A percentile compares a stretch with the other conserved stretches of the same genome.
Conservation (phyloP, 1,284 basidiomycete genomes). For the Sporisorium scitamineum region DNA sequence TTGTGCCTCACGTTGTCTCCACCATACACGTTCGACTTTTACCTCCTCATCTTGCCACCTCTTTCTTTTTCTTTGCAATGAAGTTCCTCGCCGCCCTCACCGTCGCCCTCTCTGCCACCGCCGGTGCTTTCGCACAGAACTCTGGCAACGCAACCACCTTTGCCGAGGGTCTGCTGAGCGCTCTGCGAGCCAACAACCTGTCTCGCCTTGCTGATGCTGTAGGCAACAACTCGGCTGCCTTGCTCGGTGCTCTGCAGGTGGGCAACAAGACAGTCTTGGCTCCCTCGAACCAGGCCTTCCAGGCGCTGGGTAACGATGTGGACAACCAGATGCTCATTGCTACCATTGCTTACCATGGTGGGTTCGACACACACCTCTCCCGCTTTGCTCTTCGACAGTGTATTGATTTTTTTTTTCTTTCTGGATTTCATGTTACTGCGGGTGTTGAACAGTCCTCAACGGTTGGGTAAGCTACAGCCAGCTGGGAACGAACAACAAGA, state of each 20-base stretch:
- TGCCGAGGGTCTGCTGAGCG: conserved; percentile 46
- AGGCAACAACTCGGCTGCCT: conserved; percentile 34
- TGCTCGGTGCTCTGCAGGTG: conserved; percentile 41
- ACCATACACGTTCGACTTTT: conserved; percentile 16
- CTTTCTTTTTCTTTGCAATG: no score
- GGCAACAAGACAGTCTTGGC: conserved; percentile 70
- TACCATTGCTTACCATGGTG: conserved; percentile 75
- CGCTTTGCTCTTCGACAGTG: no score
- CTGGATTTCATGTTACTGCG: no score
- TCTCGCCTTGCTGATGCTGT: conserved; percentile 50
- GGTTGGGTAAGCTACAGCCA: conserved; percentile 72
- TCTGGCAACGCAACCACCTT: conserved; percentile 47
- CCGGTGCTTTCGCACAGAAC: conserved; percentile 41
- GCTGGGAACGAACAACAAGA: conserved; percentile 69
- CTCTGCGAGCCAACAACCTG: conserved; percentile 51
- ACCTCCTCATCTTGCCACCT: no score
- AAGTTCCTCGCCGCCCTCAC: conserved; percentile 52
- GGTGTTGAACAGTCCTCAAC: conserved; percentile 71
- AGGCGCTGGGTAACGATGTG: conserved; percentile 65
- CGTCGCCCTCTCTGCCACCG: conserved; percentile 39
- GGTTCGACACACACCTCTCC: conserved; percentile 14
- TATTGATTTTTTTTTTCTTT: neutral
- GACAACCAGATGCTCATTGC: conserved; percentile 71
- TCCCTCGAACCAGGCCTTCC: conserved; percentile 70
- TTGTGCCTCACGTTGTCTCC: neutral